Evolutionary conservation across 371 early-diverging fungal genomes (phyloP).

Genomic region (Parasitella parasitica): DNA sequence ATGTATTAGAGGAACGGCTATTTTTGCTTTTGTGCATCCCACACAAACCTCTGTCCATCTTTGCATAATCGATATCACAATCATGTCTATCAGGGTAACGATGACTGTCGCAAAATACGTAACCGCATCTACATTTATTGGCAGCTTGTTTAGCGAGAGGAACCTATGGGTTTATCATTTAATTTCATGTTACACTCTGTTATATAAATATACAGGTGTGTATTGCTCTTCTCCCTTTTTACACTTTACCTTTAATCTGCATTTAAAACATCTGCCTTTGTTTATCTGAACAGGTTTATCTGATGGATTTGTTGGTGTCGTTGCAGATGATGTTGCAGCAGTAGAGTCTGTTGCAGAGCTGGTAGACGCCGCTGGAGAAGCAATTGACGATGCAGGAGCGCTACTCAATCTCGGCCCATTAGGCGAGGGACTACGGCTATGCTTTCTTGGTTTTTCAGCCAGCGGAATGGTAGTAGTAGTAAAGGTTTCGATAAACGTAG

Average conservation of each 20-base stretch:
- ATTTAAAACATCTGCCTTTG: conserved; percentile 76
- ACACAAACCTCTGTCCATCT: conserved; percentile 54
- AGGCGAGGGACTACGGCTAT: conserved; percentile 36
- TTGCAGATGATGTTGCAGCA: conserved; percentile 14
- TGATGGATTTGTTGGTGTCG: conserved; percentile 5
- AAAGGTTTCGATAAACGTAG: conserved; percentile 7
- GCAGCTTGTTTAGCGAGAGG: conserved; percentile 81
- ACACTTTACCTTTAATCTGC: conserved; percentile 62
- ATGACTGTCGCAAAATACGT: conserved; percentile 81
- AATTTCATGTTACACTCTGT: background rate
- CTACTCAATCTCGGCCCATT: conserved; percentile 11
- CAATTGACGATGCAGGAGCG: conserved; percentile 24
- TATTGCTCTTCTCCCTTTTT: background rate
- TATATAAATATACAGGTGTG: background rate
- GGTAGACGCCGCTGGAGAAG: conserved; percentile 25
- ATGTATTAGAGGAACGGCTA: background rate
- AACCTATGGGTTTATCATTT: conserved; percentile 34
- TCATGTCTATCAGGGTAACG: conserved; percentile 75
- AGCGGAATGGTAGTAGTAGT: background rate
- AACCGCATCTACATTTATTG: conserved; percentile 80
- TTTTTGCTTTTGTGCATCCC: background rate
- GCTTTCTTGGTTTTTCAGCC: conserved; percentile 26
- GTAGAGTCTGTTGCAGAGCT: conserved; percentile 12
- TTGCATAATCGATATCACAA: conserved; percentile 76
- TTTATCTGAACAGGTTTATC: conserved; percentile 58